Evolutionary conservation across 768 basidiomycete genomes (phyloP).

Genomic region (Phanerochaete carnosa): DNA sequence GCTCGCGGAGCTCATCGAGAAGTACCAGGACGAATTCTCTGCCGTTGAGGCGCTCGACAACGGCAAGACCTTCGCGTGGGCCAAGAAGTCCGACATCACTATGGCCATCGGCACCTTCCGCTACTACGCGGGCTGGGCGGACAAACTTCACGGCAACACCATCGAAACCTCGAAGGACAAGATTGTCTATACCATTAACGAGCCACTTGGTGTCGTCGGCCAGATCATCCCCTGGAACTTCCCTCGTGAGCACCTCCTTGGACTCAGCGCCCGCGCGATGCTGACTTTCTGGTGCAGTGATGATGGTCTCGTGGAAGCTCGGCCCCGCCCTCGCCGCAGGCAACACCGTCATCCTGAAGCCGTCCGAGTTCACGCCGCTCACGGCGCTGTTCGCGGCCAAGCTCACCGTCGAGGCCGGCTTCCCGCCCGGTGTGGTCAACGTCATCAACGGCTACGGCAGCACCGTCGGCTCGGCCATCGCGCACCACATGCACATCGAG

Average conservation of each 20-base stretch:
- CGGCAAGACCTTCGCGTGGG: conserved; percentile 52
- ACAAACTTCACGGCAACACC: conserved; percentile 76
- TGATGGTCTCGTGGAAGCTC: conserved; percentile 60
- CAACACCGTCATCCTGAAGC: conserved; percentile 60
- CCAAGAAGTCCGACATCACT: conserved; percentile 47
- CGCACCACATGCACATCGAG: conserved; percentile 52
- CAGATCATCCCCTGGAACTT: conserved; percentile 73
- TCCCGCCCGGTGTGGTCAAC: conserved; percentile 64
- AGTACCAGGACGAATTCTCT: conserved; percentile 58
- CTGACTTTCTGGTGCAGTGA: conserved; percentile 25
- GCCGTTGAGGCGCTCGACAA: conserved; percentile 75
- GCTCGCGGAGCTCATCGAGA: conserved; percentile 63
- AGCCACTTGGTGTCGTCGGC: conserved; percentile 54
- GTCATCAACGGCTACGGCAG: conserved; percentile 53
- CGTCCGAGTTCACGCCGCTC: conserved; percentile 63
- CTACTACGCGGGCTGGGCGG: conserved; percentile 91
- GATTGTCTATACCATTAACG: conserved; percentile 57
- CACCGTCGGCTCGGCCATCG: conserved; percentile 54
- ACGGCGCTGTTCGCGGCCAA: conserved; percentile 45
- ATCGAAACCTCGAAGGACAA: conserved; percentile 56
- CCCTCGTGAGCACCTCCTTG: conserved; percentile 33
- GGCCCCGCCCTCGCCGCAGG: conserved; percentile 65
- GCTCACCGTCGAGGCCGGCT: conserved; percentile 53
- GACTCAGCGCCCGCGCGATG: neutral
- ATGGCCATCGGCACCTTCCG: conserved; percentile 48